Percentiles rank a stretch among this genome's conserved stretches.
Evolutionary conservation across 345 rosid species (phyloP).

Genomic region (Populus tremula): DNA sequence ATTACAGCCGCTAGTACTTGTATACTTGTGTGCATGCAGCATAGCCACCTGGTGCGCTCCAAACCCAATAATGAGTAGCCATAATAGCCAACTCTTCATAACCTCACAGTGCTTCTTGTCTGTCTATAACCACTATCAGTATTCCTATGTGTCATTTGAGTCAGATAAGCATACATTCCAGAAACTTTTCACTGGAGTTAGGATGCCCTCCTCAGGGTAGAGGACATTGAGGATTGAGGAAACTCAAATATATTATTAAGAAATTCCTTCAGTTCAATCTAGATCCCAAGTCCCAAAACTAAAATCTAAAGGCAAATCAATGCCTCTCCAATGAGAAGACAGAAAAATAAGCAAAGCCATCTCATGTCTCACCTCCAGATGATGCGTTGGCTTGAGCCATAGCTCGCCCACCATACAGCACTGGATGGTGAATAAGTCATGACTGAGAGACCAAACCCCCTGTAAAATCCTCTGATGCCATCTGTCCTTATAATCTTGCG

Average conservation of each 20-base stretch:
- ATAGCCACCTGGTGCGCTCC: neutral
- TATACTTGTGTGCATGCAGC: neutral
- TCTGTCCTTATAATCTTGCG: slow-evolving; percentile 70
- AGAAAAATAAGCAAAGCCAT: slow-evolving; percentile 10
- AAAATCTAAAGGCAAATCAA: neutral
- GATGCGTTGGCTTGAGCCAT: slow-evolving; percentile 92
- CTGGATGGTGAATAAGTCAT: slow-evolving; percentile 96
- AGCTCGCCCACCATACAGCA: slow-evolving; percentile 99
- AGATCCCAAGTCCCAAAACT: neutral
- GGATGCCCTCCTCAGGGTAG: neutral
- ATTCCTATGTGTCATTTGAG: neutral
- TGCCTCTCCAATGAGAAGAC: neutral
- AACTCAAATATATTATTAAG: neutral
- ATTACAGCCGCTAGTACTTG: neutral
- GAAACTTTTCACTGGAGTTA: neutral
- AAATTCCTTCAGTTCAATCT: neutral
- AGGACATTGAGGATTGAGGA: neutral
- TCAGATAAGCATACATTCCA: neutral
- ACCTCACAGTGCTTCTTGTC: neutral
- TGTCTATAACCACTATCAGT: neutral
- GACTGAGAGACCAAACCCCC: slow-evolving; percentile 93
- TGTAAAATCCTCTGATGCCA: slow-evolving; percentile 82
- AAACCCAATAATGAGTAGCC: neutral
- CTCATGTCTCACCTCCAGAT: slow-evolving; percentile 91
- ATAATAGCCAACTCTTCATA: neutral